Evolutionary conservation across 2,329 filamentous ascomycete genomes (phyloP).

Genomic region (Tolypocladium pustulatum): DNA sequence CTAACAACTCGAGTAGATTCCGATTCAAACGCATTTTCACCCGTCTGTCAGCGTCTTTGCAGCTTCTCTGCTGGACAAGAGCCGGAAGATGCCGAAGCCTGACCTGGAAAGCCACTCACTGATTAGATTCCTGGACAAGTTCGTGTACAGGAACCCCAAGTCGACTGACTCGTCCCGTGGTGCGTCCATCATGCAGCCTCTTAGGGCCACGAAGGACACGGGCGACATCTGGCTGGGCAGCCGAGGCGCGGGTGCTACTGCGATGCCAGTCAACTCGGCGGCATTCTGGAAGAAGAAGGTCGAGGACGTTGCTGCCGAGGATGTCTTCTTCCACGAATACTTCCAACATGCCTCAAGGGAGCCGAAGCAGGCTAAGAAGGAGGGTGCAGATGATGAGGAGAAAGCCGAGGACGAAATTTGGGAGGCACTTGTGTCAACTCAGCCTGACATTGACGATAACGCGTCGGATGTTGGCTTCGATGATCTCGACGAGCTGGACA

Average conservation of each 20-base stretch:
- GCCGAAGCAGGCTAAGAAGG: conserved; percentile 41
- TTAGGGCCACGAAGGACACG: conserved; percentile 42
- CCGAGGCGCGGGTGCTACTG: conserved; percentile 28
- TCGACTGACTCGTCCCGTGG: conserved; percentile 58
- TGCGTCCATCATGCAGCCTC: conserved; percentile 91
- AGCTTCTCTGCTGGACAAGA: conserved; percentile 55
- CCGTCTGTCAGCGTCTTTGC: conserved; percentile 86
- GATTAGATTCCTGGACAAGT: conserved; percentile 93
- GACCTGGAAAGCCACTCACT: conserved; percentile 84
- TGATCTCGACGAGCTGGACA: conserved; percentile 36
- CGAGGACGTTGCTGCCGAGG: conserved; percentile 80
- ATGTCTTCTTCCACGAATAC: conserved; percentile 98
- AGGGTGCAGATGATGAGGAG: conserved; percentile 35
- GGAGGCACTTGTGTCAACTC: conserved; percentile 76
- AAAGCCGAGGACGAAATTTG: conserved; percentile 74
- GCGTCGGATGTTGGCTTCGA: conserved; percentile 40
- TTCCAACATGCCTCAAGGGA: conserved; percentile 66
- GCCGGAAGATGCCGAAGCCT: conserved; percentile 72
- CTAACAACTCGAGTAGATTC: conserved; percentile 16
- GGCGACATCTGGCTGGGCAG: conserved; percentile 47
- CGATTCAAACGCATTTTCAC: conserved; percentile 62
- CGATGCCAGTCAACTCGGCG: conserved; percentile 62
- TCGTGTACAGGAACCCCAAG: conserved; percentile 95
- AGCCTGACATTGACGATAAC: conserved; percentile 51
- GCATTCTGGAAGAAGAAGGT: conserved; percentile 84